These are phyloP conservation scores for Candida rishiriensis DNA, from an alignment of 805 yeast species.

Conservation along the genomic window DNA sequence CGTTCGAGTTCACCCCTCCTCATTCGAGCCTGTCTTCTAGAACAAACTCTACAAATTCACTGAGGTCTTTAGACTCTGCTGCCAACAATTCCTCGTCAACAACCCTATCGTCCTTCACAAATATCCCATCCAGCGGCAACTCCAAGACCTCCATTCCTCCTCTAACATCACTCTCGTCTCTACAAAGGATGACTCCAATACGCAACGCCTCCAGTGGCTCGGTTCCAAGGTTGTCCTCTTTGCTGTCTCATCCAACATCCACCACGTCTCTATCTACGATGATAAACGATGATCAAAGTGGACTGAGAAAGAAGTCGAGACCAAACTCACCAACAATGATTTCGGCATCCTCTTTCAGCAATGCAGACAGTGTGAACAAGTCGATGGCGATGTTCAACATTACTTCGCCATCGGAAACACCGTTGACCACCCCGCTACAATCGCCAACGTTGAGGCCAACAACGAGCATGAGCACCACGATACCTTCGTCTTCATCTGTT, in stretches of 20 bases:
- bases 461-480: conserved; percentile 4
- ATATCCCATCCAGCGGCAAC: background rate
- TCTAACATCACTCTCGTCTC: conserved; percentile 37
- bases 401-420: conserved; percentile 32
- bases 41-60: conserved; percentile 29
- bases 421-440: conserved; percentile 32
- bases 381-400: conserved; percentile 29
- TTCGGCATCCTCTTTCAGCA: conserved; percentile 33
- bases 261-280: conserved; percentile 23
- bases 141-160: conserved; percentile 14
- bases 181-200: conserved; percentile 63
- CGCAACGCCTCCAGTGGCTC: conserved; percentile 24
- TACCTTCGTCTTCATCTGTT: too few relatives aligned
- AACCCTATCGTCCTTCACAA: conserved; percentile 17
- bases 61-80: conserved; percentile 27
- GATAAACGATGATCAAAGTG: conserved; percentile 13
- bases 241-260: conserved; percentile 14
- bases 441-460: conserved; percentile 33
- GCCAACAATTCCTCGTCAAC: conserved; percentile 26
- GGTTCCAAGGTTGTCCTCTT: conserved; percentile 17
- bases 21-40: conserved; percentile 27
- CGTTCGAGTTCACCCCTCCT: conserved; percentile 24
- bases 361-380: conserved; percentile 27
- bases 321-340: conserved; percentile 22
- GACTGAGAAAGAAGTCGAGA: conserved; percentile 33